Base-by-base conservation (phyloP, 805 yeast genomes). In the Wickerhamomyces hampshirensis region DNA sequence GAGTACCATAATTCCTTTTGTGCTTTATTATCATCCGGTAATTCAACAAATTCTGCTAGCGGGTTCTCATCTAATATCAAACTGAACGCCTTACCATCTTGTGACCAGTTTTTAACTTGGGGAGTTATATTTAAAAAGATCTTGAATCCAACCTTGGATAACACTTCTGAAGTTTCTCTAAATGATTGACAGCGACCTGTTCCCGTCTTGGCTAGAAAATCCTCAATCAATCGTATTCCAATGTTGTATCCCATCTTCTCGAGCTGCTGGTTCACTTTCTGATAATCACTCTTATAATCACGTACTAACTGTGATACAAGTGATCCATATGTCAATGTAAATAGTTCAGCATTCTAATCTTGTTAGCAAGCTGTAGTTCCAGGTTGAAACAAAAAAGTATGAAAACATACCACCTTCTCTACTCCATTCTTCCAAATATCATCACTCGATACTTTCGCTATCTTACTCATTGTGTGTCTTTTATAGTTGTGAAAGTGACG, bases 181-280 rank as follows among this genome's bases (percentile, higher is more conserved):
- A 93, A 80, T 19, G 76, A 70, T 16, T 69, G 68, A 58, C 98
- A 93, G 41, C 98, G 68, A 27, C 85, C 83, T 2, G 83, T 69
- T n/a, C 86, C 89, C 0, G 96, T 80, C 52, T 83, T 79, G 21
- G 96, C 94, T 28, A 93, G 66, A 53, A 91, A 87, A 56, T 93
- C 98, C 54, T 93, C 98, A 33, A 93, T 85, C 40, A 93, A 60
- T 45, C 98, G 67, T 32, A 88, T 65, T 2, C 98, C 98, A 28
- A 93, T 93, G 56, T 85, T 88, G 59, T 89, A 86, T 1, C 98
- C 98, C 98, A 93, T 91, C 45, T 77, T 75, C 51, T 81, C 95
- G 33, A 93, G 68, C 55, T 91, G 95, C 34, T 68, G 66, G 55
- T 93, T 93, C 39, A 93, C 96, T 51, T 80, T 80, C 6, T 54